These are phyloP conservation scores for Camelina hispida DNA, from an alignment of 345 rosid species.

Conservation along the genomic window DNA sequence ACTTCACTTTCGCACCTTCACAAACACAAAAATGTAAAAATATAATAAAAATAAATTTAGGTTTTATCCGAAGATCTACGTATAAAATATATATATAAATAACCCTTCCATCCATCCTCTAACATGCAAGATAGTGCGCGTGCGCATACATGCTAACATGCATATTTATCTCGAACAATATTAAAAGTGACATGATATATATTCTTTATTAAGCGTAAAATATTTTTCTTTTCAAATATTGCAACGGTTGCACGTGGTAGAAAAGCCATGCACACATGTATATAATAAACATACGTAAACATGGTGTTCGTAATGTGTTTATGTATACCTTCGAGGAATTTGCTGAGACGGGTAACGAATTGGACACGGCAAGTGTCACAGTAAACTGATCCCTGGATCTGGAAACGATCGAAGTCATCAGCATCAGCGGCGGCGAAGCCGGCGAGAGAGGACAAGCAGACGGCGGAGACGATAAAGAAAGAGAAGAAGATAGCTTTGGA, in stretches of 20 bases:
- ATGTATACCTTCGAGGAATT: slow-evolving; percentile 51
- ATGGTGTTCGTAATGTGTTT: background rate
- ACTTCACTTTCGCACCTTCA: slow-evolving; percentile 60
- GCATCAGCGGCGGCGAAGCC: slow-evolving; percentile 43
- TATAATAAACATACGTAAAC: background rate
- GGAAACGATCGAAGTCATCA: slow-evolving; percentile 42
- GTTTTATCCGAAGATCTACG: too few relatives aligned
- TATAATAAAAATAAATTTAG: background rate
- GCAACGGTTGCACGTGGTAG: background rate
- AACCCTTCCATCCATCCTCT: slow-evolving; percentile 9
- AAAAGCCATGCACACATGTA: background rate
- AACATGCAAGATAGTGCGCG: slow-evolving; percentile 5
- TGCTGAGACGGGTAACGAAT: slow-evolving; percentile 61
- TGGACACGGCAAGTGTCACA: slow-evolving; percentile 75
- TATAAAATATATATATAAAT: too few relatives aligned
- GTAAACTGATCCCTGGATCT: slow-evolving; percentile 62
- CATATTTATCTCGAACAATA: background rate
- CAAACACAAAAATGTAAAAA: background rate
- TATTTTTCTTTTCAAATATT: background rate
- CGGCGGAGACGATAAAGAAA: slow-evolving; percentile 35
- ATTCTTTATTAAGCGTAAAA: background rate
- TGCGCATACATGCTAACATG: background rate
- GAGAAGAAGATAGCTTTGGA: slow-evolving; percentile 39
- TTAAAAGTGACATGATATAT: background rate
- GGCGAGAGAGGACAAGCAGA: slow-evolving; percentile 52